A percentile compares a stretch with the other conserved stretches of the same genome.
These are phyloP conservation scores for Pseudonectria foliicola DNA, from an alignment of 2,329 filamentous ascomycete genomes.

Conservation along the genomic window DNA sequence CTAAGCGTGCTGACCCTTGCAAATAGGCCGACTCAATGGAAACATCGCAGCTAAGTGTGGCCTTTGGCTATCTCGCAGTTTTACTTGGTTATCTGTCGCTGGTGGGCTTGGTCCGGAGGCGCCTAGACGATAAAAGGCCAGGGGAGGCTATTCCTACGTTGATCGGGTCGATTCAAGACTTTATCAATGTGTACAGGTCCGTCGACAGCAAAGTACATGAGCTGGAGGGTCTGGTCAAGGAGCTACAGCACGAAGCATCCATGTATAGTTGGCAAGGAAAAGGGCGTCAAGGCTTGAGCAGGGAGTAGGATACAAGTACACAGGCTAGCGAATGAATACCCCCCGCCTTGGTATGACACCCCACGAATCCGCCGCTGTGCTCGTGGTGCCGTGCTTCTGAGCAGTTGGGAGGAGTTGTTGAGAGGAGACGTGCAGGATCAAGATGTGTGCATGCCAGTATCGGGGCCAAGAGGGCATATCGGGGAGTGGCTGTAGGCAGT, in stretches of 20 bases:
- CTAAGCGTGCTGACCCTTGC: slow-evolving; percentile 1
- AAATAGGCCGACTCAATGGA: slow-evolving; percentile 60
- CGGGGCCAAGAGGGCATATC: too few species aligned
- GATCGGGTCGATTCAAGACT: slow-evolving; percentile 47
- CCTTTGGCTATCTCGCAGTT: slow-evolving; percentile 79
- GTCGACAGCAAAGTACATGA: slow-evolving; percentile 38
- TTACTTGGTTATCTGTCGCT: slow-evolving; percentile 76
- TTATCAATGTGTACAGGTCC: slow-evolving; percentile 43
- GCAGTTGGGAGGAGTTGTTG: too few species aligned
- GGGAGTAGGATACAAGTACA: too few species aligned
- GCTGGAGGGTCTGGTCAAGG: slow-evolving; percentile 31
- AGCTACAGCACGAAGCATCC: slow-evolving; percentile 20
- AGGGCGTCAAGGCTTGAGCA: too few species aligned
- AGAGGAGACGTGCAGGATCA: too few species aligned
- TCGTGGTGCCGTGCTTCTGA: too few species aligned
- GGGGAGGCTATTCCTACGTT: slow-evolving; percentile 39
- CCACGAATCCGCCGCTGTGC: too few species aligned
- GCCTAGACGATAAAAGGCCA: slow-evolving; percentile 35
- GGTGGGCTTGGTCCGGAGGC: slow-evolving; percentile 35
- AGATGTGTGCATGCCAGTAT: too few species aligned
- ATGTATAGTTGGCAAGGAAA: too few species aligned
- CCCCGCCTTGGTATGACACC: too few species aligned
- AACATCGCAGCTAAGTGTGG: slow-evolving; percentile 73
- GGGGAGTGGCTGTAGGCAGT: too few species aligned
- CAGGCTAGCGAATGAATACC: too few species aligned